phyloP scores from a whole-genome alignment of 352 stramenopile genomes.

The Phytopythium montanum region DNA sequence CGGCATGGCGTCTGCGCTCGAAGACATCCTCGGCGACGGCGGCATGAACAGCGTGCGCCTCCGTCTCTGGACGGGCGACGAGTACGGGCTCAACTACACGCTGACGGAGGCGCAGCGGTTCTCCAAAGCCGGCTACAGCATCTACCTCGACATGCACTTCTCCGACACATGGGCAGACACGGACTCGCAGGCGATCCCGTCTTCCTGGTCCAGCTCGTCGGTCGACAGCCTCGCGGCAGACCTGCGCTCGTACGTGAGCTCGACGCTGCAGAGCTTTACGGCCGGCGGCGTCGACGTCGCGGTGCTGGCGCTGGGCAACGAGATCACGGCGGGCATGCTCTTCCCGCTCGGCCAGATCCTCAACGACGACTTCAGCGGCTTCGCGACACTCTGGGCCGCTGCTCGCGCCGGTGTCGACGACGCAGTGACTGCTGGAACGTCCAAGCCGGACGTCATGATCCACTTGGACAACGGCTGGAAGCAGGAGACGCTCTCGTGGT shows the following conservation, averaged over 20 bases:
- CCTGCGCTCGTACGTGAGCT: conserved; percentile 22
- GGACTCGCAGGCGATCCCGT: conserved; percentile 19
- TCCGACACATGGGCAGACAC: conserved; percentile 28
- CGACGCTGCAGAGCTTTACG: conserved; percentile 25
- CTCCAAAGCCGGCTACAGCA: conserved; percentile 24
- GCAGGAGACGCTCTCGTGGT: conserved; percentile 24
- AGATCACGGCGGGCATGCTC: conserved; percentile 28
- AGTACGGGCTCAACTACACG: conserved; percentile 22
- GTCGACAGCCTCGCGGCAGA: conserved; percentile 13
- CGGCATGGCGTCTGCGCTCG: conserved; percentile 17
- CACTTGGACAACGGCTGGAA: conserved; percentile 31
- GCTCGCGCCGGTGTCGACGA: conserved; percentile 20
- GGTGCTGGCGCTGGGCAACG: conserved; percentile 26
- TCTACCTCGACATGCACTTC: conserved; percentile 33
- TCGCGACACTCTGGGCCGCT: conserved; percentile 24
- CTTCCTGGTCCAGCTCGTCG: conserved; percentile 17
- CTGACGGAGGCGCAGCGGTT: conserved; percentile 20
- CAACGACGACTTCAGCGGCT: conserved; percentile 22
- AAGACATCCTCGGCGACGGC: conserved; percentile 24
- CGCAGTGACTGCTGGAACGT: conserved; percentile 16
- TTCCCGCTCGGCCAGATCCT: conserved; percentile 22
- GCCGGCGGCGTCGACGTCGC: conserved; percentile 22
- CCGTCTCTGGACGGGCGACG: conserved; percentile 24
- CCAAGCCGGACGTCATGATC: conserved; percentile 29
- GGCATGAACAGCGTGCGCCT: conserved; percentile 30